These are phyloP conservation scores for Aurifilum marmelostoma DNA, from an alignment of 2,329 filamentous ascomycete genomes.

Conservation along the genomic window DNA sequence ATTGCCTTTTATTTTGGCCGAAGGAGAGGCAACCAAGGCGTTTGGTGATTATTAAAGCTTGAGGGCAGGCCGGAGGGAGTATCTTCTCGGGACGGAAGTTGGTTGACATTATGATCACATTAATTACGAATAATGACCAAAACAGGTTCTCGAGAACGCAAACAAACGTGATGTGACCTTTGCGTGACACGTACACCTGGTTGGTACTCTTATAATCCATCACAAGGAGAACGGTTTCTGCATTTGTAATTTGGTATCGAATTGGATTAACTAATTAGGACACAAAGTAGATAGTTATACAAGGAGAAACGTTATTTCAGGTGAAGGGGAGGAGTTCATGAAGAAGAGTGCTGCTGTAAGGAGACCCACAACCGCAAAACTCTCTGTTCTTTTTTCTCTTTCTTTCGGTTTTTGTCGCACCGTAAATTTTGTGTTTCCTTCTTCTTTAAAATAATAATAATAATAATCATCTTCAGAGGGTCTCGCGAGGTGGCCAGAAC, in stretches of 20 bases:
- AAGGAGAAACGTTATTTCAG: too few species aligned
- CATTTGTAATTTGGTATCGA: not conserved
- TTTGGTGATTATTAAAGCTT: too few species aligned
- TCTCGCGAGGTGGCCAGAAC: not conserved
- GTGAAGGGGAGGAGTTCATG: not conserved
- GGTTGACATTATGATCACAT: too few species aligned
- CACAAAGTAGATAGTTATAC: too few species aligned
- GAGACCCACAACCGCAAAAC: not conserved
- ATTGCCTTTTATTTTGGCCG: not conserved
- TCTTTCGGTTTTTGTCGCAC: not conserved
- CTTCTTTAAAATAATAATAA: too few species aligned
- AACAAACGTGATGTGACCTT: not conserved
- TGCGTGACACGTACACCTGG: not conserved
- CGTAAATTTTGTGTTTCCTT: not conserved
- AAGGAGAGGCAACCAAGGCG: not conserved
- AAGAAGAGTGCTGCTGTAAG: too few species aligned
- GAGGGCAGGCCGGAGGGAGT: not conserved
- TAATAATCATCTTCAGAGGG: too few species aligned
- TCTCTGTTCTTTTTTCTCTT: not conserved
- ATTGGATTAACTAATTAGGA: too few species aligned
- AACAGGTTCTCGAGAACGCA: constrained; percentile 2
- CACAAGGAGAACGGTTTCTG: not conserved
- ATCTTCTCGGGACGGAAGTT: not conserved
- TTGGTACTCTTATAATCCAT: not conserved
- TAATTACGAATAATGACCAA: too few species aligned